Evolutionary conservation across 345 rosid species (phyloP).

Genomic region (Microcos paniculata): DNA sequence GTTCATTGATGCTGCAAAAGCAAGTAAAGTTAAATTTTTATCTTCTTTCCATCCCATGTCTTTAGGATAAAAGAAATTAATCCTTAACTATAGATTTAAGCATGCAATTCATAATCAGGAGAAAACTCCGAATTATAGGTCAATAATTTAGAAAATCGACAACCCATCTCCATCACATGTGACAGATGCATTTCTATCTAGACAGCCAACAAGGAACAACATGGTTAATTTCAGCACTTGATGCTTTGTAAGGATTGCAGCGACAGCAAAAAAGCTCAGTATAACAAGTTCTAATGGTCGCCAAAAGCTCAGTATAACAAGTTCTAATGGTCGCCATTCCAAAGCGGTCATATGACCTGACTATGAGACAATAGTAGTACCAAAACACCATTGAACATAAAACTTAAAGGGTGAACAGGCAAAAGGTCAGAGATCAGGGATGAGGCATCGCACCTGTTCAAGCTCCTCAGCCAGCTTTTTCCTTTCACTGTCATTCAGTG

Average conservation of each 20-base stretch:
- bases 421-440: neutral
- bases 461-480: constrained; percentile 62
- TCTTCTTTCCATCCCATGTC: neutral
- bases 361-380: neutral
- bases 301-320: neutral
- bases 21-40: neutral
- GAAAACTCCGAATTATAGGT: neutral
- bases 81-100: neutral
- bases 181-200: neutral
- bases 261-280: constrained; percentile 1
- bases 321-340: neutral
- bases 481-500: constrained; percentile 76
- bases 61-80: constrained; percentile 1
- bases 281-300: neutral
- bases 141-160: neutral
- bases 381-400: neutral
- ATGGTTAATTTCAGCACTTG: constrained; percentile 6
- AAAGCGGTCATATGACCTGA: constrained; percentile 6
- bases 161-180: neutral
- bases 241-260: neutral
- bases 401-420: neutral
- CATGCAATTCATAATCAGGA: neutral
- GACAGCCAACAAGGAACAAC: neutral
- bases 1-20: neutral
- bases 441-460: constrained; percentile 51